These are phyloP conservation scores for Parathielavia appendiculata DNA, from an alignment of 495 filamentous ascomycete species.

Conservation along the genomic window DNA sequence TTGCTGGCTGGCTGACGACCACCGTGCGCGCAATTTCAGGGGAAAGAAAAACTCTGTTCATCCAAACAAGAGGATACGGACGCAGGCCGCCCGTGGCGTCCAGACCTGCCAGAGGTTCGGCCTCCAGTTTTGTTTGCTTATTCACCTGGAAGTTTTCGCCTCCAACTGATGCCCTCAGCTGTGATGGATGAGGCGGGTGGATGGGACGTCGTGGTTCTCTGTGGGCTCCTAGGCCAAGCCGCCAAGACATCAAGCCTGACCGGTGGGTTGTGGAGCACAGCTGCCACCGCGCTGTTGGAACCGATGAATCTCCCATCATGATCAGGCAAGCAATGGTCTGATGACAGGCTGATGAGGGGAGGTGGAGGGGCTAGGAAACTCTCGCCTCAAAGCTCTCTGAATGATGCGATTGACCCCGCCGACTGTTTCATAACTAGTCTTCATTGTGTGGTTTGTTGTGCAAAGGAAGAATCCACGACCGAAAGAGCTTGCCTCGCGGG, in stretches of 20 bases:
- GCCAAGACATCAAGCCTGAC: constrained; percentile 20
- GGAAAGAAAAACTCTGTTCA: constrained; percentile 16
- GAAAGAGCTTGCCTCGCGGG: background rate
- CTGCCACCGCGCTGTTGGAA: constrained; percentile 25
- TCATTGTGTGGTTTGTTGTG: background rate
- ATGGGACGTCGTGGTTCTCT: constrained; percentile 1
- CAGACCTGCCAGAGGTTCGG: background rate
- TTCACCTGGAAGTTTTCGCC: background rate
- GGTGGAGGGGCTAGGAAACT: constrained; percentile 19
- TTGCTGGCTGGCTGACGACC: constrained; percentile 18
- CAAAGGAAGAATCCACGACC: background rate
- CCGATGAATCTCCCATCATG: constrained; percentile 18
- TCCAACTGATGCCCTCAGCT: background rate
- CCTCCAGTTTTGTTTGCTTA: background rate
- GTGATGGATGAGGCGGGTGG: constrained; percentile 8
- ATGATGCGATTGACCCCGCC: constrained; percentile 6
- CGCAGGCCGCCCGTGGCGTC: background rate
- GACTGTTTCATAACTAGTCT: constrained; percentile 1
- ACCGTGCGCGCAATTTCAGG: constrained; percentile 25
- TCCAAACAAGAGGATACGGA: constrained; percentile 3
- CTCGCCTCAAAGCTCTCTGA: background rate
- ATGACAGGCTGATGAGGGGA: constrained; percentile 15
- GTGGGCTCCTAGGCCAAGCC: constrained; percentile 13
- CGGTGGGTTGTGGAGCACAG: constrained; percentile 20
- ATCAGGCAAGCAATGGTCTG: constrained; percentile 17